Evolutionary conservation across 148 eudicot species (phyloP), one percentile per base, ranked within the genome.

Genomic region (Bassia scoparia): DNA sequence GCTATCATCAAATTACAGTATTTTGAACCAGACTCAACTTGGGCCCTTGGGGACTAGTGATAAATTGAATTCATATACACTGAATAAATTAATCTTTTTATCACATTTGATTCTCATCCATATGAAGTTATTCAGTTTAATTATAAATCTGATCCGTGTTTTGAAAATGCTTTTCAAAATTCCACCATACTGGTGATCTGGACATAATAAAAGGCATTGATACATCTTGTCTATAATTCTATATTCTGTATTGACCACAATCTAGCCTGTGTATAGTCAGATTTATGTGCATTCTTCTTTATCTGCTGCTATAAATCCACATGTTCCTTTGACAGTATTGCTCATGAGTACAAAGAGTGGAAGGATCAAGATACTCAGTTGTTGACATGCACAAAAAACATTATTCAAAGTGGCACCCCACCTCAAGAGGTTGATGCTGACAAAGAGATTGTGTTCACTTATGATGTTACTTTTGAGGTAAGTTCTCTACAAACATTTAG

Each of bases 261-360:
- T n/a, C n/a, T n/a, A n/a, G n/a, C n/a, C n/a, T n/a, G n/a, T n/a
- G n/a, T 18, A 52, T 52, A 13, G 4, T 9, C 21, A 18, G 20
- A 18, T 11, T 64, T 12, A 2, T 41, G n/a, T 41, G 50, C 1
- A 26, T 24, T 37, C n/a, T n/a, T 38, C 14, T 30, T 24, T 30
- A 24, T 46, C 20, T 67, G 33, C 6, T 58, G 24, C 13, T 43
- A 44, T 58, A 58, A 16, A 24, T 26, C 78, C 52, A 62, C 38
- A 43, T 82, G 60, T 10, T 56, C 62, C 27, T 67, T 61, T 58
- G 33, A 84, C 81, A 86, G 89, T 77, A 61, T 86, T 64, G 77
- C 82, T 61, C 89, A 86, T 67, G 89, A 86, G 82, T 86, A 86
- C 82, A 86, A 86, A 81, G 85, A 86, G 56, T 86, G 89, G 89